Conservation (phyloP, 108 stramenopile genomes). For the Mediolabrus comicus region DNA sequence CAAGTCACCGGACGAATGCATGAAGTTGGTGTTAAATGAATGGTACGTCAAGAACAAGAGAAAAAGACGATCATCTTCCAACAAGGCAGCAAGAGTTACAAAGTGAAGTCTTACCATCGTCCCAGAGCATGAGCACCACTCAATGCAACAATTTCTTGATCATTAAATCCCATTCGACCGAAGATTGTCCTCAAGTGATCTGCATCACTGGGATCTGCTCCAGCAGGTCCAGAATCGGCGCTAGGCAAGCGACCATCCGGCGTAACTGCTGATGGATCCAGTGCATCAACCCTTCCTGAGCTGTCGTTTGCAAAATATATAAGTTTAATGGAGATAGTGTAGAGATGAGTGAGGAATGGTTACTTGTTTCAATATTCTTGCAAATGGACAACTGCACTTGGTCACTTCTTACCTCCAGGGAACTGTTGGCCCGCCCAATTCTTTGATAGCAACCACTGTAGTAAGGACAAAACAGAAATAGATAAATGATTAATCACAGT, state of each 20-base stretch:
- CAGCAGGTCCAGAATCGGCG: constrained; percentile 71
- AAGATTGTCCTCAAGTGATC: constrained; percentile 81
- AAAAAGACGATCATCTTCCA: too few relatives aligned
- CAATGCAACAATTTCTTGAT: constrained; percentile 82
- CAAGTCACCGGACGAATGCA: too few relatives aligned
- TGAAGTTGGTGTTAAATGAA: too few relatives aligned
- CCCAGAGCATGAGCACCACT: constrained; percentile 92
- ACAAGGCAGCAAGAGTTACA: not conserved
- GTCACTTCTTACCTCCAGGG: constrained; percentile 49
- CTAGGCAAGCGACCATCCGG: constrained; percentile 86
- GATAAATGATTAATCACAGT: not conserved
- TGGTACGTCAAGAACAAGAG: too few relatives aligned
- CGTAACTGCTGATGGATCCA: constrained; percentile 45
- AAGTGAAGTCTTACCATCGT: constrained; percentile 37
- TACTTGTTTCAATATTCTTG: too few relatives aligned
- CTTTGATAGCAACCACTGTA: constrained; percentile 55
- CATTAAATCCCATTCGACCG: constrained; percentile 91
- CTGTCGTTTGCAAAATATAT: too few relatives aligned
- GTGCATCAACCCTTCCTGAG: constrained; percentile 62
- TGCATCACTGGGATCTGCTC: constrained; percentile 58
- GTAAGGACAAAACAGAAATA: not conserved
- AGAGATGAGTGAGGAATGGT: too few relatives aligned
- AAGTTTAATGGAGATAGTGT: too few relatives aligned
- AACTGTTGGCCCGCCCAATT: constrained; percentile 61
- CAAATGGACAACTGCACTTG: too few relatives aligned